These are phyloP conservation scores for Prosopis cineraria DNA, from an alignment of 306 rosid genomes.

Conservation along the genomic window DNA sequence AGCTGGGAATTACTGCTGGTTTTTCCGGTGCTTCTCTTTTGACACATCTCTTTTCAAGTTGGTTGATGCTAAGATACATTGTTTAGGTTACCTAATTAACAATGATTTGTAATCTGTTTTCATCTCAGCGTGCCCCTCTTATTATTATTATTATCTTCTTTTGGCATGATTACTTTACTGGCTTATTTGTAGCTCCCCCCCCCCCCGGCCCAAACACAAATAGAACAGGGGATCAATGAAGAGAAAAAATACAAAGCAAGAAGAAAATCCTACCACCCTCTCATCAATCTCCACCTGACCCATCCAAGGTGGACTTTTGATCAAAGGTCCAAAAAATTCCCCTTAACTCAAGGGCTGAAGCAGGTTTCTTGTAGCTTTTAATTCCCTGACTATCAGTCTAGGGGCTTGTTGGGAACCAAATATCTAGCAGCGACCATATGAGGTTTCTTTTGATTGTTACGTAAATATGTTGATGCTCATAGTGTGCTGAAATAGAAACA, in stretches of 20 bases:
- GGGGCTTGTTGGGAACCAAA: not conserved
- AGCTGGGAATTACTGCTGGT: not conserved
- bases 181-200: too few relatives aligned
- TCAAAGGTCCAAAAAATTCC: too few relatives aligned
- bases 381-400: too few relatives aligned
- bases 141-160: not conserved
- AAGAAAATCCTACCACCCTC: too few relatives aligned
- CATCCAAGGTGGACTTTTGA: too few relatives aligned
- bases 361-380: not conserved
- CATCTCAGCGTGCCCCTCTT: not conserved
- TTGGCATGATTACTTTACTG: not conserved
- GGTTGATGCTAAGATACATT: not conserved
- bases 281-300: too few relatives aligned
- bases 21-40: not conserved
- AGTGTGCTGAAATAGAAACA: not conserved
- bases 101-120: not conserved
- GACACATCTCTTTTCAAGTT: not conserved
- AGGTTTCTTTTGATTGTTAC: not conserved
- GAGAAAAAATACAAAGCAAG: too few relatives aligned
- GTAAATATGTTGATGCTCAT: too few relatives aligned
- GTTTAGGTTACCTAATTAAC: not conserved
- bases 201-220: too few relatives aligned
- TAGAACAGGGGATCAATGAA: too few relatives aligned
- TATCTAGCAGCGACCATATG: not conserved
- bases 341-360: too few relatives aligned